Conservation (phyloP, 225 moss, liverwort and hornwort genomes). For the Polytrichum formosum region DNA sequence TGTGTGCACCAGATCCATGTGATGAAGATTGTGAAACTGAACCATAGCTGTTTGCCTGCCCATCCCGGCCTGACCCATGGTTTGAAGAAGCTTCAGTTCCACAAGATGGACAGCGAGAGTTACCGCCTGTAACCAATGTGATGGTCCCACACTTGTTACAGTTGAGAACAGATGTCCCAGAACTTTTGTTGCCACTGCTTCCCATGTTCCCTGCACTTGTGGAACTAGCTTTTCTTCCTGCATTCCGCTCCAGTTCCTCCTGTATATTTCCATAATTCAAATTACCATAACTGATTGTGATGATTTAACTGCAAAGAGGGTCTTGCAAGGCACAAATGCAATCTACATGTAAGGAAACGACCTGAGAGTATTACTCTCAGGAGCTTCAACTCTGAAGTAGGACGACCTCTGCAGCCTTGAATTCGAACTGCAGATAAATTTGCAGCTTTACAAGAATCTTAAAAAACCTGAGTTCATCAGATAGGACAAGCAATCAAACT, state of each 20-base stretch:
- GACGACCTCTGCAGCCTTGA: no score
- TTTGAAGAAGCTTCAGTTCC: slow-evolving; percentile 51
- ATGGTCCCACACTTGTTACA: slow-evolving; percentile 85
- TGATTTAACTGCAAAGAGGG: neutral
- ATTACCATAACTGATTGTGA: neutral
- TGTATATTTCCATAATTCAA: slow-evolving; percentile 20
- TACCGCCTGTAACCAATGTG: slow-evolving; percentile 66
- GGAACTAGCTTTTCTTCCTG: slow-evolving; percentile 50
- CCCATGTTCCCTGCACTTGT: slow-evolving; percentile 26
- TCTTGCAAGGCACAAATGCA: neutral
- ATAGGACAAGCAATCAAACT: no score
- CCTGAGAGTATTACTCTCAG: neutral
- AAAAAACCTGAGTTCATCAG: no score
- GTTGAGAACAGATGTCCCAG: slow-evolving; percentile 76
- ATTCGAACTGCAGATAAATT: no score
- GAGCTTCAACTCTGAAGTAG: neutral
- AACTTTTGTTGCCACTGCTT: slow-evolving; percentile 34
- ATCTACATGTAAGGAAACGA: neutral
- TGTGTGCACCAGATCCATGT: slow-evolving; percentile 50
- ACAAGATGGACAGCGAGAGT: slow-evolving; percentile 71
- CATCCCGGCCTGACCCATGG: slow-evolving; percentile 2
- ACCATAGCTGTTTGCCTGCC: slow-evolving; percentile 22
- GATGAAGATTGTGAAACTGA: slow-evolving; percentile 21
- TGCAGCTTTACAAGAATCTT: no score
- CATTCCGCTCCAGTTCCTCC: slow-evolving; percentile 93